A percentile compares a stretch with the other conserved stretches of the same genome.
These are phyloP conservation scores for Lasiosphaeria hispida DNA, from an alignment of 495 filamentous ascomycete species.

Conservation along the genomic window DNA sequence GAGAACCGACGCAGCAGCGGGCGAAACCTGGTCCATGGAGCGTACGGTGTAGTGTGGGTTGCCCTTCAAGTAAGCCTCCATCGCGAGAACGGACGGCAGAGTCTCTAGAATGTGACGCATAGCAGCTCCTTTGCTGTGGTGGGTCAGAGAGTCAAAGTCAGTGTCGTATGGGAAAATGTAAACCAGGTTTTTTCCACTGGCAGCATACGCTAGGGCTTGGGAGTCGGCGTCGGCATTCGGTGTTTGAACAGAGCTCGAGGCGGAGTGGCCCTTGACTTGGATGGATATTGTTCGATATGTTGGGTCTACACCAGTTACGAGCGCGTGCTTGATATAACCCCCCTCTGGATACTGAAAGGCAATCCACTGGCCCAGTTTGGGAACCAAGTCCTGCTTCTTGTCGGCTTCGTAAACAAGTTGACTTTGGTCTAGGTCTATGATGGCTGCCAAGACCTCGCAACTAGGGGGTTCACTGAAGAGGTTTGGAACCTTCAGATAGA, in stretches of 20 bases:
- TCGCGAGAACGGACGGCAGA: slow-evolving; percentile 63
- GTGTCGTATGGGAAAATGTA: slow-evolving; percentile 30
- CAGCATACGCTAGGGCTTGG: too few relatives aligned
- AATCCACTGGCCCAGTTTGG: slow-evolving; percentile 13
- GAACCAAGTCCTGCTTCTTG: too few relatives aligned
- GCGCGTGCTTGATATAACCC: background rate
- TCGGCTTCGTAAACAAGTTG: too few relatives aligned
- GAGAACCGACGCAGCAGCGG: slow-evolving; percentile 65
- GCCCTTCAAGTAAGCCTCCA: slow-evolving; percentile 57
- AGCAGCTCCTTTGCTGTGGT: slow-evolving; percentile 46
- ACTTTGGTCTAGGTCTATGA: too few relatives aligned
- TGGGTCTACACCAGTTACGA: background rate
- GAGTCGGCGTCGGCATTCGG: background rate
- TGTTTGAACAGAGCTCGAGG: background rate
- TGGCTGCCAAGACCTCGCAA: too few relatives aligned
- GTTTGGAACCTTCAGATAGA: slow-evolving; percentile 13
- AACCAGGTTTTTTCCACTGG: slow-evolving; percentile 37
- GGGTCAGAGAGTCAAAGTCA: slow-evolving; percentile 33
- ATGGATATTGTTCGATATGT: slow-evolving; percentile 5
- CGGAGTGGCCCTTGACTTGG: slow-evolving; percentile 6
- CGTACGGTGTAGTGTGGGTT: slow-evolving; percentile 45
- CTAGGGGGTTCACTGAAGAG: background rate
- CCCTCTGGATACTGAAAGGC: slow-evolving; percentile 13
- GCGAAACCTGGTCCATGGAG: slow-evolving; percentile 63
- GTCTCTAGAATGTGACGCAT: slow-evolving; percentile 63